Evolutionary conservation across 2,329 filamentous ascomycete genomes (phyloP).

Genomic region (Exophiala aquamarina): DNA sequence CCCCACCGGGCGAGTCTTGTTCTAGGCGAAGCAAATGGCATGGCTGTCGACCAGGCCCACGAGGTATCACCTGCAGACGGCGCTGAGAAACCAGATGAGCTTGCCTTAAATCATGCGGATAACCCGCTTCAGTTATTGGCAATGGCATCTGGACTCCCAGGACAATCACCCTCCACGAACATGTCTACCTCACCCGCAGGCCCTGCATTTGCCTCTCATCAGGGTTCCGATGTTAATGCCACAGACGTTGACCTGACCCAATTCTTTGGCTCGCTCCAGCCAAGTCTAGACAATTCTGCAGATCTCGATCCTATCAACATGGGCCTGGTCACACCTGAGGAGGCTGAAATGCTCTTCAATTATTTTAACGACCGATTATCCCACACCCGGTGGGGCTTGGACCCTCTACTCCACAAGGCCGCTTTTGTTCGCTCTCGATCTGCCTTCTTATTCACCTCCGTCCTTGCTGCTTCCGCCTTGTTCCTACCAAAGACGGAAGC

Average conservation of each 20-base stretch:
- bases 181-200: conserved; percentile 58
- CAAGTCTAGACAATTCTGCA: conserved; percentile 62
- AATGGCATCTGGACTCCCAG: conserved; percentile 57
- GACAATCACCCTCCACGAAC: conserved; percentile 18
- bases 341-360: conserved; percentile 63
- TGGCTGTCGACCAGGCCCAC: conserved; percentile 30
- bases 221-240: conserved; percentile 30
- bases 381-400: conserved; percentile 73
- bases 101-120: conserved; percentile 70
- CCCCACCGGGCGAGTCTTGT: conserved; percentile 11
- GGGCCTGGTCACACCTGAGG: conserved; percentile 65
- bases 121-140: conserved; percentile 73
- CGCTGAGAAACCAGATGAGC: conserved; percentile 47
- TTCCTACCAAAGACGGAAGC: conserved; percentile 65
- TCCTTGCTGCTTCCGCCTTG: conserved; percentile 66
- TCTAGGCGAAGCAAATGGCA: conserved; percentile 20
- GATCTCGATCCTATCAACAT: conserved; percentile 70
- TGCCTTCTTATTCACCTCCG: conserved; percentile 70
- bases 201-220: conserved; percentile 26
- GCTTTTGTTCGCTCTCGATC: conserved; percentile 67
- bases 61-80: conserved; percentile 28
- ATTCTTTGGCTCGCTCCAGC: conserved; percentile 67
- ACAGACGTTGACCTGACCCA: conserved; percentile 55
- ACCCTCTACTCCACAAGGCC: conserved; percentile 65
- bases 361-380: conserved; percentile 68